A percentile compares a stretch with the other conserved stretches of the same genome.
Evolutionary conservation across 2,329 filamentous ascomycete species (phyloP).

Genomic region (Massarina eburnea): DNA sequence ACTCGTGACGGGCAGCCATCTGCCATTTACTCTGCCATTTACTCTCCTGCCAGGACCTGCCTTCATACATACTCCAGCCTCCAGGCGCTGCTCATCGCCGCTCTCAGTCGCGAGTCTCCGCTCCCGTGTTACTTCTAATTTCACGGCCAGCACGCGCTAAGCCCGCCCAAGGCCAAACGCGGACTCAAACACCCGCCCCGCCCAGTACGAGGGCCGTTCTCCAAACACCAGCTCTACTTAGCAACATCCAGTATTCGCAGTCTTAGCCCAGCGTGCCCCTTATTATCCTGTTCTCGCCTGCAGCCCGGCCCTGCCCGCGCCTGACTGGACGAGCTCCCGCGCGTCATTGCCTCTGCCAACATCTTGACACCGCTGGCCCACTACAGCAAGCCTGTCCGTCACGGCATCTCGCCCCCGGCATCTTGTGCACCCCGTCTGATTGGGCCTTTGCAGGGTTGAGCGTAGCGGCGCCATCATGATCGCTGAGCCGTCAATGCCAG

Average conservation of each 20-base stretch:
- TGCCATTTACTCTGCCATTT: not conserved
- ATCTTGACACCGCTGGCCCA: not conserved
- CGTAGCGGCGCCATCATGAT: conserved; percentile 43
- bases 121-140: too few species aligned
- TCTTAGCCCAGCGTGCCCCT: not conserved
- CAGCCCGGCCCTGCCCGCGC: not conserved
- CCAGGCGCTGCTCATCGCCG: not conserved
- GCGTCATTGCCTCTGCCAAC: not conserved
- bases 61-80: not conserved
- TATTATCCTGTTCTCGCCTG: not conserved
- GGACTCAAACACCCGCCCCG: not conserved
- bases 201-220: not conserved
- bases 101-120: not conserved
- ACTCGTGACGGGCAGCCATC: not conserved
- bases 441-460: conserved; percentile 36
- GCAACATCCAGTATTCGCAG: conserved; percentile 1
- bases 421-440: conserved; percentile 29
- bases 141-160: conserved; percentile 5
- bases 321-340: not conserved
- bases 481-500: conserved; percentile 46
- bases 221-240: not conserved
- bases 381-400: conserved; percentile 1
- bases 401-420: conserved; percentile 16
- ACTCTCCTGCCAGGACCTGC: not conserved
- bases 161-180: conserved; percentile 1